phyloP scores from a whole-genome alignment of 2,329 filamentous ascomycete species.

The Claviceps purpurea region DNA sequence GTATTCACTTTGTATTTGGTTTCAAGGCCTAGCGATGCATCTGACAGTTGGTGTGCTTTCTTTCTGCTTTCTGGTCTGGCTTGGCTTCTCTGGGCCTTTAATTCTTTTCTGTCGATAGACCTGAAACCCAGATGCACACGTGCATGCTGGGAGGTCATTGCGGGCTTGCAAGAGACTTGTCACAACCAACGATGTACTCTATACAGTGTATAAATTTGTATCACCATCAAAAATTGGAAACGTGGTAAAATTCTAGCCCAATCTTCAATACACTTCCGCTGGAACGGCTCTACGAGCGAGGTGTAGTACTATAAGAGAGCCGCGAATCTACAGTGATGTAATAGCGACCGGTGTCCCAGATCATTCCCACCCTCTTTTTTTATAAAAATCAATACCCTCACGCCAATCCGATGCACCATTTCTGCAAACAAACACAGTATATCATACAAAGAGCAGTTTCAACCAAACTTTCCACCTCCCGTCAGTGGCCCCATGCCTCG shows the following conservation, averaged over 20 bases:
- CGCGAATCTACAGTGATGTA: not conserved
- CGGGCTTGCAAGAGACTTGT: not conserved
- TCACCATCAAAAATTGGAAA: not conserved
- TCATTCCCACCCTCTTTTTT: not conserved
- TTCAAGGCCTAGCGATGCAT: not conserved
- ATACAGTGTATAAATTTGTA: not conserved
- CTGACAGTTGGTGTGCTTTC: not conserved
- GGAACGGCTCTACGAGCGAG: not conserved
- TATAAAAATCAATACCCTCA: slow-evolving; percentile 20
- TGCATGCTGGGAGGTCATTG: not conserved
- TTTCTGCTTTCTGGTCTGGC: not conserved
- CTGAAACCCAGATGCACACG: too few relatives aligned
- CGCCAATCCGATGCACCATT: slow-evolving; percentile 32
- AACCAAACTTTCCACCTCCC: not conserved
- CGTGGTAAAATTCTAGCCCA: not conserved
- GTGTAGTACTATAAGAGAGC: not conserved
- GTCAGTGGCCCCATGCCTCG: slow-evolving; percentile 4
- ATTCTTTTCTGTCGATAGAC: too few relatives aligned
- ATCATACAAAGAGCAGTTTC: slow-evolving; percentile 23
- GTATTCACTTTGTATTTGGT: not conserved
- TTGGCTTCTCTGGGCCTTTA: too few relatives aligned
- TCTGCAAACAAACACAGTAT: slow-evolving; percentile 23
- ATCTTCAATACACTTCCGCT: not conserved
- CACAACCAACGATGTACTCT: not conserved
- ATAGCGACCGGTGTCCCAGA: not conserved